Evolutionary conservation across 768 basidiomycete species (phyloP), one percentile per base, ranked within the genome.

Genomic region (Harrya chromipes): DNA sequence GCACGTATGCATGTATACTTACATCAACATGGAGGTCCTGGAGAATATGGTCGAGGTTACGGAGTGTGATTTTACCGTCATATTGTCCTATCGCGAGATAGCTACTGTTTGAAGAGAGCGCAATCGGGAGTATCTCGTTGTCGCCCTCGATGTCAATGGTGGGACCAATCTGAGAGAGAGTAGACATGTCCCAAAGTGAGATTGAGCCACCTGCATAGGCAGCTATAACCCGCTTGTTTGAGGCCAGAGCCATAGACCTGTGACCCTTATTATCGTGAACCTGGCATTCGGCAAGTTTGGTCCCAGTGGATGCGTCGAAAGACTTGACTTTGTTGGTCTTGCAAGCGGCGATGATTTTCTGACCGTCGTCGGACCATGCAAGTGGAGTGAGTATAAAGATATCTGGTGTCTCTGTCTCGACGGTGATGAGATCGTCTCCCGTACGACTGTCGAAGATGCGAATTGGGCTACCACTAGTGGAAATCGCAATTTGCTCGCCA

Each of bases 211-310:
- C 29, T 8, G 50, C 33, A 8, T 45, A 38, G 16, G 40, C 43
- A 8, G 44, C 50, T 10, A 51, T 20, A 24, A 46, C 27, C 39
- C 20, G 23, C n/a, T 39, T 43, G 14, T 51, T 51, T 6, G 44
- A 40, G 8, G 35, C 50, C 4, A 46, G 26, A n/a, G 44, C 13
- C 8, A 31, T 31, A 31, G 11, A 31, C 13, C 6, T 3, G 8
- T 31, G 31, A 14, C 6, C 2, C 6, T 14, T 6, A 6, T 14
- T 11, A 11, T 31, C 31, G 13, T 31, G 31, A 31, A 31, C 13
- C 31, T 31, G 31, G 31, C 31, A 14, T 31, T 31, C 31, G 3
- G 3, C 1, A 31, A 31, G 31, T 14, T 31, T 6, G 3, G 3
- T 31, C 12, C 31, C 31, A 12, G 31, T 13, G 8, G 31, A 31